Evolutionary conservation across 1,284 basidiomycete species (phyloP).

Genomic region (Cryptococcus depauperatus): DNA sequence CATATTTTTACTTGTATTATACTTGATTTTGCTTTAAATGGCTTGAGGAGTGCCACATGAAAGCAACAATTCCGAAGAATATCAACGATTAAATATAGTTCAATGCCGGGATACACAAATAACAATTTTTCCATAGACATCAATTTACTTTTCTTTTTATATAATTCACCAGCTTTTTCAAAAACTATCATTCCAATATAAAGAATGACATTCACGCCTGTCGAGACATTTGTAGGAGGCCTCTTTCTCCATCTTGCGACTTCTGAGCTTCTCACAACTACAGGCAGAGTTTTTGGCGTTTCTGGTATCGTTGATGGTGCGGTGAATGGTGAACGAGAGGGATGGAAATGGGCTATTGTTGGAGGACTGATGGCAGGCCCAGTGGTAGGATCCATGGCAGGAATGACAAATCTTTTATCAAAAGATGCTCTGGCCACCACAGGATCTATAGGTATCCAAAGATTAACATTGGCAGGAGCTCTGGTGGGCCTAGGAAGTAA

Average conservation of each 20-base stretch:
- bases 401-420: constrained; percentile 43
- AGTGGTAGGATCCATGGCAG: constrained; percentile 12
- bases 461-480: constrained; percentile 51
- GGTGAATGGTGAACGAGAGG: constrained; percentile 47
- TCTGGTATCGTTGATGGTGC: constrained; percentile 57
- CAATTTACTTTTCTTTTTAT: too few species aligned
- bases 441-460: constrained; percentile 31
- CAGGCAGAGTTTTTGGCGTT: constrained; percentile 57
- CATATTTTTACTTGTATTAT: too few species aligned
- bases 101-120: too few species aligned
- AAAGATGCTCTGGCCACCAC: constrained; percentile 48
- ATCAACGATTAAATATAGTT: too few species aligned
- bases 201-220: constrained; percentile 49
- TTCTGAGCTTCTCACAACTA: constrained; percentile 52
- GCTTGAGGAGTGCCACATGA: too few species aligned
- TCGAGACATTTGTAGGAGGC: constrained; percentile 58
- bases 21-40: too few species aligned
- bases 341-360: constrained; percentile 39
- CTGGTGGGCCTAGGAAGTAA: constrained; percentile 59
- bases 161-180: too few species aligned
- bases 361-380: constrained; percentile 37
- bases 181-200: neutral
- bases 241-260: constrained; percentile 53
- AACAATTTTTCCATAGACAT: too few species aligned
- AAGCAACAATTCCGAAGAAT: too few species aligned